A percentile compares a stretch with the other conserved stretches of the same genome.
Evolutionary conservation across 2,329 filamentous ascomycete species (phyloP).

Genomic region (Lecanicillium sp.): DNA sequence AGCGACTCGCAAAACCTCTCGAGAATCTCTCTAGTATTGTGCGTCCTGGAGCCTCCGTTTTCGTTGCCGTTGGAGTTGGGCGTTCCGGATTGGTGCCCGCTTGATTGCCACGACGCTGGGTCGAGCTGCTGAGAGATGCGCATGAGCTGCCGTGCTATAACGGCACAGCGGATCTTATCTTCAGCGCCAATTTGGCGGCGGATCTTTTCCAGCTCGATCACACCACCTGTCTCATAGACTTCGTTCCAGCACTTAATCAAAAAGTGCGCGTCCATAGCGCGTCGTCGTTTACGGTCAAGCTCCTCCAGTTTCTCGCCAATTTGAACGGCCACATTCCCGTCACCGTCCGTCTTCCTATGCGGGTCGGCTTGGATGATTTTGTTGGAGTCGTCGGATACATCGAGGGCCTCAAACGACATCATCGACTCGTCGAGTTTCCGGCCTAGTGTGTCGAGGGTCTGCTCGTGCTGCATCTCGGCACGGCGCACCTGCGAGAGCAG

Average conservation of each 20-base stretch:
- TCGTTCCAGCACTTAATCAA: slow-evolving; percentile 96
- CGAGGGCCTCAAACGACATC: slow-evolving; percentile 82
- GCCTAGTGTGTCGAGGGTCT: slow-evolving; percentile 81
- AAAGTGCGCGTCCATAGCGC: slow-evolving; percentile 89
- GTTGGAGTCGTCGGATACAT: slow-evolving; percentile 67
- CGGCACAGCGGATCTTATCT: slow-evolving; percentile 87
- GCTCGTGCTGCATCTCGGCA: slow-evolving; percentile 85
- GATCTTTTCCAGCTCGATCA: slow-evolving; percentile 83
- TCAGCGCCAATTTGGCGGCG: slow-evolving; percentile 77
- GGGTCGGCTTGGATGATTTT: slow-evolving; percentile 27
- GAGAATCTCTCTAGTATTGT: slow-evolving; percentile 78
- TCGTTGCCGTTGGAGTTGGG: slow-evolving; percentile 34
- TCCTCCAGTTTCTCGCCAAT: slow-evolving; percentile 93
- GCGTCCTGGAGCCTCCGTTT: slow-evolving; percentile 33
- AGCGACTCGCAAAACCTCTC: slow-evolving; percentile 95
- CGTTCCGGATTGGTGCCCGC: slow-evolving; percentile 44
- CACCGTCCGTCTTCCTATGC: slow-evolving; percentile 39
- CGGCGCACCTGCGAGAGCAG: slow-evolving; percentile 81
- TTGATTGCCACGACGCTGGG: slow-evolving; percentile 61
- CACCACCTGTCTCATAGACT: slow-evolving; percentile 80
- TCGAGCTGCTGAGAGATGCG: slow-evolving; percentile 91
- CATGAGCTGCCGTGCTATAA: slow-evolving; percentile 88
- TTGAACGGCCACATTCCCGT: slow-evolving; percentile 85
- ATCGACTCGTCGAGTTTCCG: slow-evolving; percentile 88
- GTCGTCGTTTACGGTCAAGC: slow-evolving; percentile 80